Conservation (phyloP, 1,284 basidiomycete species). For the Ganoderma meredithae region DNA sequence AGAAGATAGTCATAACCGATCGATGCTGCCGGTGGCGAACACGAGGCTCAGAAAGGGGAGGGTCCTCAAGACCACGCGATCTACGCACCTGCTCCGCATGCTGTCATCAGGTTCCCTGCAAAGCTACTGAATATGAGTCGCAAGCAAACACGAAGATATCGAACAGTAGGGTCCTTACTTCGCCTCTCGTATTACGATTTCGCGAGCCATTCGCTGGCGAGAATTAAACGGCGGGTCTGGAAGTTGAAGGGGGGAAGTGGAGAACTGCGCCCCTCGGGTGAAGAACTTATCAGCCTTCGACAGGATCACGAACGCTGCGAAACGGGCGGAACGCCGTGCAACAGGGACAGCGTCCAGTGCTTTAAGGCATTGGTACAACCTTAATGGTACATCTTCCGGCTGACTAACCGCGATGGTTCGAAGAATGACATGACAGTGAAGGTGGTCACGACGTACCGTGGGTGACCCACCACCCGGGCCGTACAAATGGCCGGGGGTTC, state of each 20-base stretch:
- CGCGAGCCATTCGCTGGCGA: no score
- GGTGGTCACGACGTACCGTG: neutral
- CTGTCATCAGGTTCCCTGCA: neutral
- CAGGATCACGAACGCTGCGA: neutral
- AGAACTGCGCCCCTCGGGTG: neutral
- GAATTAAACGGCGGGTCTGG: no score
- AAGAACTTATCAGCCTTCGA: neutral
- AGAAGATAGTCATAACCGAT: slow-evolving; percentile 17
- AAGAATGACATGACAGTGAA: neutral
- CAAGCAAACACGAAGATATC: neutral
- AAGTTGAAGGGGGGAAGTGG: no score
- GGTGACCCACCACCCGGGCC: neutral
- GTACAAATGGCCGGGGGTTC: neutral
- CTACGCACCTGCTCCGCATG: neutral
- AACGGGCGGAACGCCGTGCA: neutral
- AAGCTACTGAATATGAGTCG: neutral
- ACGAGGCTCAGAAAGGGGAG: neutral
- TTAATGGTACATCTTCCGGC: neutral
- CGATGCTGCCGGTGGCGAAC: neutral
- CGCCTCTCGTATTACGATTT: neutral
- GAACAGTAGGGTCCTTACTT: neutral
- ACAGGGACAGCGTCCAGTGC: neutral
- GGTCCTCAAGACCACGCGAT: no score
- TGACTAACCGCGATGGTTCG: neutral
- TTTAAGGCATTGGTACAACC: neutral